Evolutionary conservation across 176 grass and related monocot species (phyloP).

Genomic region (Bonia amplexicaulis): DNA sequence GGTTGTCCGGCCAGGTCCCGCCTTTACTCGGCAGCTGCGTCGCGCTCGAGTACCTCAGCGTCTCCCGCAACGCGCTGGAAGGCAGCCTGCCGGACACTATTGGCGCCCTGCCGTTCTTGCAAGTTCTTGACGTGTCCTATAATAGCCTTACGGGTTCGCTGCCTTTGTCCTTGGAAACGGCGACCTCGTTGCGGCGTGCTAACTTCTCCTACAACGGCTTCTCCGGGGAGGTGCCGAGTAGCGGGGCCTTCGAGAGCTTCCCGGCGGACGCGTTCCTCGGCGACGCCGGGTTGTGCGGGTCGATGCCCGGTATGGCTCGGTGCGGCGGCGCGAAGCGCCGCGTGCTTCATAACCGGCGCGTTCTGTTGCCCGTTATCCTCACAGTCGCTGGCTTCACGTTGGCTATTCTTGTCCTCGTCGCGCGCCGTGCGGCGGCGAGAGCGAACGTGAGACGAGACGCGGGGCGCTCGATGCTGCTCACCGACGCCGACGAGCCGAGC

Average conservation of each 20-base stretch:
- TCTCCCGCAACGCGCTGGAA: slow-evolving; percentile 53
- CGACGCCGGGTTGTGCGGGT: slow-evolving; percentile 48
- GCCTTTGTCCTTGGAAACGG: slow-evolving; percentile 47
- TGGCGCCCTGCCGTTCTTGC: slow-evolving; percentile 60
- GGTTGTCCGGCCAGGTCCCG: slow-evolving; percentile 51
- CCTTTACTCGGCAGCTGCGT: slow-evolving; percentile 65
- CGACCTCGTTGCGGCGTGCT: slow-evolving; percentile 29
- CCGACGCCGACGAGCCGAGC: slow-evolving; percentile 30
- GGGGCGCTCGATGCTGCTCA: slow-evolving; percentile 40
- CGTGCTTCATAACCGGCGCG: slow-evolving; percentile 14
- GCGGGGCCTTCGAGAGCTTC: slow-evolving; percentile 52
- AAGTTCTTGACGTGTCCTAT: slow-evolving; percentile 69
- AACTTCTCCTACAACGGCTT: slow-evolving; percentile 87
- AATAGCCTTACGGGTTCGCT: slow-evolving; percentile 49
- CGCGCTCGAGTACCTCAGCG: slow-evolving; percentile 73
- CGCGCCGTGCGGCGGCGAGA: slow-evolving; percentile 3
- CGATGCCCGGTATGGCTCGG: slow-evolving; percentile 31
- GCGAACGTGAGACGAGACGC: background rate
- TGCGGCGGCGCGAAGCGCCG: slow-evolving; percentile 25
- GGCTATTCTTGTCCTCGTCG: slow-evolving; percentile 7
- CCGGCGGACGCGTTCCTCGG: slow-evolving; percentile 62
- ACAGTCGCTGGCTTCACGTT: slow-evolving; percentile 25
- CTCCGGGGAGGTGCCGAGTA: slow-evolving; percentile 52
- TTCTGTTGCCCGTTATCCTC: slow-evolving; percentile 31
- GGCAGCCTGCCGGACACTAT: slow-evolving; percentile 55